Conservation (phyloP, 108 stramenopile species). For the Parmales sp. region DNA sequence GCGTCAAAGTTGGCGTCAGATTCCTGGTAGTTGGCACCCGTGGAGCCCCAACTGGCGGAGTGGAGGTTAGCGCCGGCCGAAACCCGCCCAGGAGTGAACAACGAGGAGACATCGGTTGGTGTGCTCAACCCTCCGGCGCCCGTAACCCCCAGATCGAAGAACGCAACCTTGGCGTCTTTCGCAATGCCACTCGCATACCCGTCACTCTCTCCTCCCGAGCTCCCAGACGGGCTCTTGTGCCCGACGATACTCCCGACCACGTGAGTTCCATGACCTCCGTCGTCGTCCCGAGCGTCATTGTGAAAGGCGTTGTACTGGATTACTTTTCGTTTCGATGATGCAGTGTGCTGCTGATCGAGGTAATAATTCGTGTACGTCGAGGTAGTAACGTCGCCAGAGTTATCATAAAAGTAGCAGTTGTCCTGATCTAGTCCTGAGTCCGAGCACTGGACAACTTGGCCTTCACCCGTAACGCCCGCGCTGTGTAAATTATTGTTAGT, state of each 20-base stretch:
- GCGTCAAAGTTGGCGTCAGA: slow-evolving; percentile 20
- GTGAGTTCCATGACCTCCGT: slow-evolving; percentile 39
- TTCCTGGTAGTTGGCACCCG: slow-evolving; percentile 13
- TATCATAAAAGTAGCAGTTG: slow-evolving; percentile 12
- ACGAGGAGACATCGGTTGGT: neutral
- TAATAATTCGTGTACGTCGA: neutral
- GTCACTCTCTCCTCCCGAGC: slow-evolving; percentile 10
- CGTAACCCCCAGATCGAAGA: slow-evolving; percentile 36
- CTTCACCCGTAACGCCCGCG: neutral
- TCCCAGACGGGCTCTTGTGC: slow-evolving; percentile 28
- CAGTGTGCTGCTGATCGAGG: neutral
- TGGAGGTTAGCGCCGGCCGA: slow-evolving; percentile 17
- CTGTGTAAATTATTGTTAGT: no score
- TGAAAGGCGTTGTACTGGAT: slow-evolving; percentile 32
- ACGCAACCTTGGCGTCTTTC: slow-evolving; percentile 24
- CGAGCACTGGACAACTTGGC: neutral
- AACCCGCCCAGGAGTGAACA: neutral
- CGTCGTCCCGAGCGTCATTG: slow-evolving; percentile 20
- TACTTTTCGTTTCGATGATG: slow-evolving; percentile 9
- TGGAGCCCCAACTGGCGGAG: slow-evolving; percentile 24
- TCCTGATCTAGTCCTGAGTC: slow-evolving; percentile 1
- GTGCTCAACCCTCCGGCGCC: neutral
- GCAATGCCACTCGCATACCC: slow-evolving; percentile 18
- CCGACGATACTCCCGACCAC: slow-evolving; percentile 39
- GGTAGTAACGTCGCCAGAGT: neutral